Evolutionary conservation across 305 asterid genomes (phyloP), one percentile per base, ranked within the genome.

Genomic region (Rubia peregrina): DNA sequence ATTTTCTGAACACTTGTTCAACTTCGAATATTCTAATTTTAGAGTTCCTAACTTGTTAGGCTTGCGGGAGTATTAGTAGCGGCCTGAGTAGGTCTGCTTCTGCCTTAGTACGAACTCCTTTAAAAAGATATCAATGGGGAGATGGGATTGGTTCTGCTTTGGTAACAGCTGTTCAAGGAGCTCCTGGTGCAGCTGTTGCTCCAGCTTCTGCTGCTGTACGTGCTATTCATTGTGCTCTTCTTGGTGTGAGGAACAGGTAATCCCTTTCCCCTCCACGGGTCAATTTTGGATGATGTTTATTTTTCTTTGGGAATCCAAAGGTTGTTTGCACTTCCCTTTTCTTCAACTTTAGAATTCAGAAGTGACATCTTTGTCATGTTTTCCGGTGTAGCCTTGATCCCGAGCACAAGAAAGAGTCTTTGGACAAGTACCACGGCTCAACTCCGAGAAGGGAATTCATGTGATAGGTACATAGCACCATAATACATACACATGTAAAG

Each of bases 131-230:
- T 82, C 88, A 84, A 73, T 88, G 95, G 55, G 98, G 96, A 76
- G 95, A 88, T 74, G 85, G 96, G 57, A 69, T 95, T 73, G 97
- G 98, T 17, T 83, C 96, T 69, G 92, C 95, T 83, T 81, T 95
- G 80, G 90, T 83, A 40, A 84, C 89, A 63, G 98, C 89, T 55
- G 90, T 85, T 80, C 90, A 87, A 86, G 92, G 89, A 78, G 90
- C 92, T 78, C 99, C 99, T 71, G 95, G 86, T 46, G 99, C 99
- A 73, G 99, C 95, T 36, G 78, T 95, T 59, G 97, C 99, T 83
- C 99, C 98, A 21, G 96, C 95, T 80, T 82, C 98, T 80, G 98
- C 95, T 74, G 79, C 95, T 77, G 96, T 84, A 72, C 91, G 90
- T 56, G 99, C 99, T 42, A 60, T 89, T 74, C 95, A 90, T 79